phyloP scores from a whole-genome alignment of 495 filamentous ascomycete genomes.

The Bryoglossum gracile region DNA sequence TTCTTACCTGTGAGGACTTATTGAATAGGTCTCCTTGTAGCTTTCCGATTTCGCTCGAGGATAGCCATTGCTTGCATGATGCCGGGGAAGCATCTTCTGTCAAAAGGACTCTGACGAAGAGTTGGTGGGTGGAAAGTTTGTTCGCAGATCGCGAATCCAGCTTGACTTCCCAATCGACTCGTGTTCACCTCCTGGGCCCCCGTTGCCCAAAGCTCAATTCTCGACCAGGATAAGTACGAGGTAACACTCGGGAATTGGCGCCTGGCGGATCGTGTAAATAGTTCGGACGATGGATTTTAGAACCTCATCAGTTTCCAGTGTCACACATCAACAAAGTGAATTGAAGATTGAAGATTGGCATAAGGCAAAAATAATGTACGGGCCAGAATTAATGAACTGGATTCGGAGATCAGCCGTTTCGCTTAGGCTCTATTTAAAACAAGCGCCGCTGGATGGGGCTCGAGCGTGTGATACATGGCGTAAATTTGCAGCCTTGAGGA shows the following conservation, averaged over 20 bases:
- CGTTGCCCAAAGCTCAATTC: slow-evolving; percentile 11
- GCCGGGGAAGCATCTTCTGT: slow-evolving; percentile 49
- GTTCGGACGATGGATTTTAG: not conserved
- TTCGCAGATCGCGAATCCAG: slow-evolving; percentile 3
- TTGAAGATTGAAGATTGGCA: not conserved
- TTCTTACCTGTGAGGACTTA: slow-evolving; percentile 78
- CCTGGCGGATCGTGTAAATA: too few relatives aligned
- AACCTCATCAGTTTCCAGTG: slow-evolving; percentile 1
- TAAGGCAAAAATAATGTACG: slow-evolving; percentile 1
- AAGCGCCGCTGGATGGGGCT: not conserved
- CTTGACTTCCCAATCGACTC: slow-evolving; percentile 16
- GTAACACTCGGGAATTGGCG: too few relatives aligned
- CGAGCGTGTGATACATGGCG: not conserved
- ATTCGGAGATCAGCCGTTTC: not conserved
- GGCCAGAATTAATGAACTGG: not conserved
- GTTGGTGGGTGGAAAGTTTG: slow-evolving; percentile 1
- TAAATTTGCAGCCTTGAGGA: too few relatives aligned
- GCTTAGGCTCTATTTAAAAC: slow-evolving; percentile 7
- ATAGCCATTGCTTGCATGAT: slow-evolving; percentile 65
- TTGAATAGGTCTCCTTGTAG: slow-evolving; percentile 60
- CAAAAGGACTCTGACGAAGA: not conserved
- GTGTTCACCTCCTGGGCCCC: slow-evolving; percentile 22
- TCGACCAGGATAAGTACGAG: slow-evolving; percentile 9
- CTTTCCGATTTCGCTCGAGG: slow-evolving; percentile 42
- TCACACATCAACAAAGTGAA: not conserved